Base-by-base conservation (phyloP, 306 rosid species). In the Arachis hypogaea region DNA sequence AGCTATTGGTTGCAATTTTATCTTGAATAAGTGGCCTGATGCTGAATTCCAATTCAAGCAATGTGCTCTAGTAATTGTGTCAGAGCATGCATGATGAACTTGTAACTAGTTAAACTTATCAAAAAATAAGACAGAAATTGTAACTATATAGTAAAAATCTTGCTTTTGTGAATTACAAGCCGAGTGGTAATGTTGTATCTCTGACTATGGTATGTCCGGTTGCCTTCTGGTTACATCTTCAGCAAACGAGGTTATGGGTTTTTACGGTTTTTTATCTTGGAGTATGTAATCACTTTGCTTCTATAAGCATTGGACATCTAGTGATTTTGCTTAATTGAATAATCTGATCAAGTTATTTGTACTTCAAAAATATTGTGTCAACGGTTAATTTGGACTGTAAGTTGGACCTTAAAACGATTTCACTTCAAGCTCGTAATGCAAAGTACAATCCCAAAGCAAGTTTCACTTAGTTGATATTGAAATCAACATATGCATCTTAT, bases 391-490 rank as follows among this genome's bases (percentile, higher is more conserved):
- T 94, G 83, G 97, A 94, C 73, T 92, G 96, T 84, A 94, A 89
- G 82, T 81, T 94, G 85, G 97, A 94, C 82, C 97, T 94, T 2
- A 92, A 94, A 85, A 78, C 90, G 67, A 94, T 94, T 78, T 96
- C 97, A 5, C 85, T 89, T 30, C 95, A 87, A 80, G 99, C 99
- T 72, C 93, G 95, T 79, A 94, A 92, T 80, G 96, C 99, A 16
- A 96, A 94, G 84, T 94, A 94, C 88, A 94, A 92, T 84, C 99
- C 99, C 69, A 94, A 89, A 93, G 98, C 83, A 85, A 60, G 90
- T 80, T 47, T 64, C 30, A 1, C 59, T 38, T 41, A 22, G 11
- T 52, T 56, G 73, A 33, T 22, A 11, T 8, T 51, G 29, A 70
- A 33, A 66, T 76, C 44, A 51, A 54, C 29, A 46, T 14, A 52